These are phyloP conservation scores for Ophioceras dolichostomum DNA, from an alignment of 2,329 filamentous ascomycete species.

Conservation along the genomic window DNA sequence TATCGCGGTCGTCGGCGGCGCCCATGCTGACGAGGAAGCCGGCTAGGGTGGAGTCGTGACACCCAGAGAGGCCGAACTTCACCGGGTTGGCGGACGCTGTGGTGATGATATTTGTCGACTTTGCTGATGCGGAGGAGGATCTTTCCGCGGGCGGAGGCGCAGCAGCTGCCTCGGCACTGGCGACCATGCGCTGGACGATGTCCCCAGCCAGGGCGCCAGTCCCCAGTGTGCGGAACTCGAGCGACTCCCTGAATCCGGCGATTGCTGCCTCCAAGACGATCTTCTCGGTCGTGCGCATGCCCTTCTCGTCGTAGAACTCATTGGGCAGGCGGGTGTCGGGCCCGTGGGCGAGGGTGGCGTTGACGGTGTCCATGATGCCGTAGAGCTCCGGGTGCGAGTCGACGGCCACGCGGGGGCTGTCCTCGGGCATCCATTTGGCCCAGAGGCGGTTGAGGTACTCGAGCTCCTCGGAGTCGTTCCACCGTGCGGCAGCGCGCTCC, in stretches of 20 bases:
- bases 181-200: conserved; percentile 63
- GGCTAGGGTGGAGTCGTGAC: conserved; percentile 88
- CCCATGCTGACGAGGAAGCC: conserved; percentile 67
- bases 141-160: conserved; percentile 13
- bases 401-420: conserved; percentile 58
- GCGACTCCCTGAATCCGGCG: conserved; percentile 68
- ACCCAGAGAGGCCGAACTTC: conserved; percentile 71
- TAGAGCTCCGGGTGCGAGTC: conserved; percentile 74
- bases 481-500: conserved; percentile 55
- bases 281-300: conserved; percentile 55
- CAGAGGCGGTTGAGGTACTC: conserved; percentile 66
- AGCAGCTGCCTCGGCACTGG: conserved; percentile 45
- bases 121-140: too few species aligned
- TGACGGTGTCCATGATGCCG: conserved; percentile 91
- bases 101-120: too few species aligned
- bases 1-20: conserved; percentile 53
- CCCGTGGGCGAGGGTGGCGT: conserved; percentile 76
- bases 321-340: conserved; percentile 64
- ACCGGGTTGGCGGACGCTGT: conserved; percentile 28
- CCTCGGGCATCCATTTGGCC: conserved; percentile 74
- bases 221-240: conserved; percentile 79
- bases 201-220: conserved; percentile 81
- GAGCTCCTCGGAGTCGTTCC: conserved; percentile 73
- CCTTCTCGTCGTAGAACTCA: conserved; percentile 76
- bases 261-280: conserved; percentile 91